phyloP scores from a whole-genome alignment of 805 yeast species.

The Tetrapisispora namnaoensis region DNA sequence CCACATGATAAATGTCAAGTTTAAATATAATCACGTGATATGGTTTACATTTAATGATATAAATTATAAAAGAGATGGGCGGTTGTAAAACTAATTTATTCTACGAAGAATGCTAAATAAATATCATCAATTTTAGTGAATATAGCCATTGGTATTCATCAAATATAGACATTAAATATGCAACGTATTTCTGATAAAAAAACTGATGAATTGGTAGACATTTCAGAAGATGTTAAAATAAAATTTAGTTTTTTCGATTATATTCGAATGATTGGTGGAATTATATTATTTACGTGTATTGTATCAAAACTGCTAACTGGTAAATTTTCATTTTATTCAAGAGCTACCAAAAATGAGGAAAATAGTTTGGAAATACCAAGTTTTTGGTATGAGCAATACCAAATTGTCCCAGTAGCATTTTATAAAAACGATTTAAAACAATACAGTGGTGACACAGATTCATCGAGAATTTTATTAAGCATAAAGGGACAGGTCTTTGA shows the following conservation, averaged over 20 bases:
- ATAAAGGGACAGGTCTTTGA: slow-evolving; percentile 18
- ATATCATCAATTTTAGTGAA: too few species aligned
- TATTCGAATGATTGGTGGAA: slow-evolving; percentile 12
- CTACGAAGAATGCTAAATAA: too few species aligned
- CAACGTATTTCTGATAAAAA: not conserved
- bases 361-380: slow-evolving; percentile 3
- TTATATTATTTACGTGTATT: slow-evolving; percentile 6
- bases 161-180: not conserved
- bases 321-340: slow-evolving; percentile 4
- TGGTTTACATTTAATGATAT: not conserved
- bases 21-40: not conserved
- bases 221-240: not conserved
- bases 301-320: slow-evolving; percentile 8
- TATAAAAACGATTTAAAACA: slow-evolving; percentile 6
- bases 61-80: not conserved
- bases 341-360: not conserved
- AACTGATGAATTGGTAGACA: not conserved
- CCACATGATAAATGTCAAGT: too few species aligned
- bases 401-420: slow-evolving; percentile 8
- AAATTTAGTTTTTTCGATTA: slow-evolving; percentile 12
- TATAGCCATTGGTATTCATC: too few species aligned
- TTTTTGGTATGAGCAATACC: slow-evolving; percentile 10
- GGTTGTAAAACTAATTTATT: not conserved
- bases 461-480: slow-evolving; percentile 12
- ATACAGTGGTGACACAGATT: slow-evolving; percentile 5